These are phyloP conservation scores for Oryza brachyantha DNA, from an alignment of 176 grass and related monocot species.

Conservation along the genomic window DNA sequence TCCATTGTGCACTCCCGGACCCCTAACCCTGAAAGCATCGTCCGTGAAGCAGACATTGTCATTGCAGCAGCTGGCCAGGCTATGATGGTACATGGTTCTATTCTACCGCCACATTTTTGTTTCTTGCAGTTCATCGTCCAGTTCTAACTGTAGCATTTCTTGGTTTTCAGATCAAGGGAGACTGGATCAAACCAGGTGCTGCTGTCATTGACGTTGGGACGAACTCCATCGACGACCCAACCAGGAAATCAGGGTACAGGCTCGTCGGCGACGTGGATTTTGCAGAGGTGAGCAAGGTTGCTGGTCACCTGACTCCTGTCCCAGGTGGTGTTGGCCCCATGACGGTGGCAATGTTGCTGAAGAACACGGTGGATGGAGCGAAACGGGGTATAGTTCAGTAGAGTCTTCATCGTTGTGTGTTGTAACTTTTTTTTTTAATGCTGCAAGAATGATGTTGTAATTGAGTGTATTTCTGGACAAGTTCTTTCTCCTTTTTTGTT, in stretches of 20 bases:
- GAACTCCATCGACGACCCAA: slow-evolving; percentile 76
- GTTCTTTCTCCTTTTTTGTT: not conserved
- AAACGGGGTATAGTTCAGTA: slow-evolving; percentile 45
- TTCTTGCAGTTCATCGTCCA: not conserved
- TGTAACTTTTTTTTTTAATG: not conserved
- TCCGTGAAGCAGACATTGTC: slow-evolving; percentile 73
- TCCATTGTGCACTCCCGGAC: slow-evolving; percentile 80
- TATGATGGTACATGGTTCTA: slow-evolving; percentile 77
- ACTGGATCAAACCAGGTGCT: slow-evolving; percentile 93
- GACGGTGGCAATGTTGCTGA: slow-evolving; percentile 92
- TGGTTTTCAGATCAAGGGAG: slow-evolving; percentile 79
- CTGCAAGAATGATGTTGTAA: not conserved
- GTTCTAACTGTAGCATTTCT: not conserved
- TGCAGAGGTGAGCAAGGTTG: slow-evolving; percentile 70
- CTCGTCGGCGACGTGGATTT: slow-evolving; percentile 88
- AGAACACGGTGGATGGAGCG: slow-evolving; percentile 76
- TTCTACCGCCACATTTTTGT: not conserved
- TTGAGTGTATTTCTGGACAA: not conserved
- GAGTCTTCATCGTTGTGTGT: not conserved
- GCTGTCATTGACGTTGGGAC: slow-evolving; percentile 85
- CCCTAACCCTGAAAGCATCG: slow-evolving; percentile 58
- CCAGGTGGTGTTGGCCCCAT: slow-evolving; percentile 90
- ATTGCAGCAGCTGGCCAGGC: slow-evolving; percentile 91
- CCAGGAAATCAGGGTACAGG: slow-evolving; percentile 71
- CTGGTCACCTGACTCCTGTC: slow-evolving; percentile 79